Conservation (phyloP, 2,329 filamentous ascomycete genomes). For the Microsporum ferrugineum region DNA sequence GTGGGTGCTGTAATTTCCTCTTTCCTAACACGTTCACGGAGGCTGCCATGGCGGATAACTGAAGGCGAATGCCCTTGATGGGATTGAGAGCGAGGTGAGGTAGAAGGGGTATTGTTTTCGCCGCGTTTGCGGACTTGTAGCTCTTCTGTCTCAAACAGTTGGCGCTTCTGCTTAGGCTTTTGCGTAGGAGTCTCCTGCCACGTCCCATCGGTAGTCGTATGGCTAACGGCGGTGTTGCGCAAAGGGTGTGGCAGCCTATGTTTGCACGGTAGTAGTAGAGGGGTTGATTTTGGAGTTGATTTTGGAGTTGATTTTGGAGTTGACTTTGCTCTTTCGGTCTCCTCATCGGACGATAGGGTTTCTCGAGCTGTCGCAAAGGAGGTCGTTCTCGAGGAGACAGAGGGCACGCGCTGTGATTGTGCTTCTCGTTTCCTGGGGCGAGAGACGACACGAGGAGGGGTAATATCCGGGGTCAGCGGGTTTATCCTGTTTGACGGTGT, state of each 20-base stretch:
- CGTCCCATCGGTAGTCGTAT: neutral
- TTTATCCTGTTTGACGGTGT: slow-evolving; percentile 56
- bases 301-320: neutral
- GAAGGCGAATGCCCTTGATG: neutral
- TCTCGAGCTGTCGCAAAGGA: slow-evolving; percentile 64
- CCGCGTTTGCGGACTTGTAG: neutral
- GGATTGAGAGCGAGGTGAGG: neutral
- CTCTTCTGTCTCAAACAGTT: neutral
- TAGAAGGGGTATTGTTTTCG: neutral
- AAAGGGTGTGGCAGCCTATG: slow-evolving; percentile 14
- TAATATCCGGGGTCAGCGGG: slow-evolving; percentile 64
- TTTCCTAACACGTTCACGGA: slow-evolving; percentile 1
- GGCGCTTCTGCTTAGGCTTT: neutral
- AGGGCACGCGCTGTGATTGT: slow-evolving; percentile 43
- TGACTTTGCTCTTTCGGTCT: slow-evolving; percentile 30
- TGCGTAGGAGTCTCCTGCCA: neutral
- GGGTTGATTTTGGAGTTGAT: too few relatives aligned
- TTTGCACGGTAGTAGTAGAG: slow-evolving; percentile 14
- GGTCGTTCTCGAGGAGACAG: slow-evolving; percentile 49
- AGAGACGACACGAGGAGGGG: slow-evolving; percentile 46
- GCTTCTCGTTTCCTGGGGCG: slow-evolving; percentile 23
- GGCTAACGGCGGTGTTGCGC: slow-evolving; percentile 2
- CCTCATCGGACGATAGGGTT: slow-evolving; percentile 51
- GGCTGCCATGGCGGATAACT: neutral
- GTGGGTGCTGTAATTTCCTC: neutral